These are phyloP conservation scores for Melaleuca alternifolia DNA, from an alignment of 345 rosid species.

Conservation along the genomic window DNA sequence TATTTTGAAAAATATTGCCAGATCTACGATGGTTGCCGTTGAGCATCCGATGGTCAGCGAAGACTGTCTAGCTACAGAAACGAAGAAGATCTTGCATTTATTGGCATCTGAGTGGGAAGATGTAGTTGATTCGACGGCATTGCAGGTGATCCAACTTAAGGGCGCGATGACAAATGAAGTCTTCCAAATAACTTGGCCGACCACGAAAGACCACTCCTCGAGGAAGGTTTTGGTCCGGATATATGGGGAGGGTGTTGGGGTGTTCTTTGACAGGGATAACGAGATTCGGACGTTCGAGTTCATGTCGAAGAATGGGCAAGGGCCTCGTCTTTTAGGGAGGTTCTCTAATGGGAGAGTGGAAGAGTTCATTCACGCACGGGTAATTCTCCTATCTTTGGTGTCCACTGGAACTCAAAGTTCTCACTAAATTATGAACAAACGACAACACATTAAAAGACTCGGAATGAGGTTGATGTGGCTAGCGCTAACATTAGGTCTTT, in stretches of 20 bases:
- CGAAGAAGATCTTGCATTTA: slow-evolving; percentile 48
- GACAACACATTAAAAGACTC: neutral
- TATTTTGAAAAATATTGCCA: neutral
- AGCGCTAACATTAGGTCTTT: neutral
- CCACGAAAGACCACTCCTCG: slow-evolving; percentile 19
- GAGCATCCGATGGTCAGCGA: neutral
- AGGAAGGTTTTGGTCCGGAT: slow-evolving; percentile 64
- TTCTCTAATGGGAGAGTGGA: slow-evolving; percentile 78
- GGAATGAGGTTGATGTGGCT: neutral
- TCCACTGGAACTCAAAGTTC: neutral
- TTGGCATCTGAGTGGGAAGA: slow-evolving; percentile 76
- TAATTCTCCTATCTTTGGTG: slow-evolving; percentile 4
- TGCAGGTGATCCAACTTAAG: slow-evolving; percentile 57
- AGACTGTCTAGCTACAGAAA: slow-evolving; percentile 36
- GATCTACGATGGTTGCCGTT: slow-evolving; percentile 18
- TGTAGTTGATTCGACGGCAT: slow-evolving; percentile 44
- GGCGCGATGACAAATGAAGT: slow-evolving; percentile 95
- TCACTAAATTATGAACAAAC: neutral
- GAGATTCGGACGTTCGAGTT: slow-evolving; percentile 87
- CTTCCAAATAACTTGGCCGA: slow-evolving; percentile 46
- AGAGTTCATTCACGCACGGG: slow-evolving; percentile 90
- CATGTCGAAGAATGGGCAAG: slow-evolving; percentile 86
- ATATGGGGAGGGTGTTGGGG: slow-evolving; percentile 87
- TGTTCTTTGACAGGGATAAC: slow-evolving; percentile 68
- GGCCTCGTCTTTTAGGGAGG: slow-evolving; percentile 75